These are phyloP conservation scores for Trametes meyenii DNA, from an alignment of 768 basidiomycete genomes.

Conservation along the genomic window DNA sequence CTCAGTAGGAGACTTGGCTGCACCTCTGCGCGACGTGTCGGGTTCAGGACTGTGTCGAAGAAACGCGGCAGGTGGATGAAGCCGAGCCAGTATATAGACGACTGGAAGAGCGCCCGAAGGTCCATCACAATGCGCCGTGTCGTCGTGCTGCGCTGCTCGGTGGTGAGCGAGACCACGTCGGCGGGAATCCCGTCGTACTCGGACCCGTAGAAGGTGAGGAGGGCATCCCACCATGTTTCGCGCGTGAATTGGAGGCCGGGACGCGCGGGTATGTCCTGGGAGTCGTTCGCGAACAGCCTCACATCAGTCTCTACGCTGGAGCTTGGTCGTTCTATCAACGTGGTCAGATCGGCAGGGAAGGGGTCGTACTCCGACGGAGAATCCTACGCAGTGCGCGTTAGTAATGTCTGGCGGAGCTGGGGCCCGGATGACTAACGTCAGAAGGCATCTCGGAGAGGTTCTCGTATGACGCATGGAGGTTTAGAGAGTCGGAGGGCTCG, in stretches of 20 bases:
- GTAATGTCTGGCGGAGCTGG: constrained; percentile 55
- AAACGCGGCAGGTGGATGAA: constrained; percentile 75
- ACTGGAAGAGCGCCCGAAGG: constrained; percentile 62
- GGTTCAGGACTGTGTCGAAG: constrained; percentile 57
- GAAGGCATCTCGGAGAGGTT: constrained; percentile 57
- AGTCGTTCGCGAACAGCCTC: background rate
- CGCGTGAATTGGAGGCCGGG: constrained; percentile 69
- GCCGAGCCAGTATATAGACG: constrained; percentile 72
- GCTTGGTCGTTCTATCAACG: background rate
- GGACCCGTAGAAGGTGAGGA: constrained; percentile 55
- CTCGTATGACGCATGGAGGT: constrained; percentile 28
- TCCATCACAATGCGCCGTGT: constrained; percentile 52
- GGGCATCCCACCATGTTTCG: constrained; percentile 80
- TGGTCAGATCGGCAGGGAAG: constrained; percentile 4
- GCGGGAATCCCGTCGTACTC: constrained; percentile 1
- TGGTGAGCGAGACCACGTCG: background rate
- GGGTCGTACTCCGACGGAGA: constrained; percentile 13
- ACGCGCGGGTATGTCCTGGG: constrained; percentile 36
- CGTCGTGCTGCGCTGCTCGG: constrained; percentile 46
- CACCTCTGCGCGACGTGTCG: constrained; percentile 51
- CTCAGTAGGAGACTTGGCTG: constrained; percentile 69
- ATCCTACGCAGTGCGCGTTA: background rate
- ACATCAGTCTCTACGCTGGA: background rate
- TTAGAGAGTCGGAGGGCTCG: constrained; percentile 57
- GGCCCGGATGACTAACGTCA: constrained; percentile 28